These are phyloP conservation scores for Taphrina wiesneri DNA, from an alignment of 1,139 yeast genomes.

Conservation along the genomic window DNA sequence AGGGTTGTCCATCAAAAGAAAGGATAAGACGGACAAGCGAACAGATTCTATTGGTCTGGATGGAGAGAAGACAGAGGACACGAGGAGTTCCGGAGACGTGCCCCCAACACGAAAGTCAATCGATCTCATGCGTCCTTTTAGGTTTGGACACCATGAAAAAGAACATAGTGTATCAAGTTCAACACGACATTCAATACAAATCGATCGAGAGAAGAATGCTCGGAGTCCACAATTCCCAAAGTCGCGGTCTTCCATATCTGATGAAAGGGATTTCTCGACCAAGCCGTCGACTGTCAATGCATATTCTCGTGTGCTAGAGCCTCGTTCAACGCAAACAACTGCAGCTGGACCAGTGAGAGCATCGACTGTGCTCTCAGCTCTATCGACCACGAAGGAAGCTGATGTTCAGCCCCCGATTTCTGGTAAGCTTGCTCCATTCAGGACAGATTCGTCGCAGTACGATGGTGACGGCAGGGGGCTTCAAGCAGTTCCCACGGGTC, in stretches of 20 bases:
- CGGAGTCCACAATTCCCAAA: neutral
- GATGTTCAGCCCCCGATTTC: neutral
- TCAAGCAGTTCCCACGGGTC: neutral
- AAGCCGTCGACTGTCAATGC: neutral
- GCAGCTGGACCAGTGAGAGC: neutral
- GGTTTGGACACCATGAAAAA: constrained; percentile 25
- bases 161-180: neutral
- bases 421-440: neutral
- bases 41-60: neutral
- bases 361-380: neutral
- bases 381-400: neutral
- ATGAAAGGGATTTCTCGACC: constrained; percentile 5
- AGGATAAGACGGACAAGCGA: constrained; percentile 7
- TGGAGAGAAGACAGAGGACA: neutral
- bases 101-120: constrained; percentile 14
- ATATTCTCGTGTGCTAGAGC: neutral
- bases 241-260: constrained; percentile 12
- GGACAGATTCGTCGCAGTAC: neutral
- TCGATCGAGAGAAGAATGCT: neutral
- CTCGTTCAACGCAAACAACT: neutral
- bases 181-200: neutral
- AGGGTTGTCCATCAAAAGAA: constrained; percentile 24
- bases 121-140: constrained; percentile 29
- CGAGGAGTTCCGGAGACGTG: constrained; percentile 8
- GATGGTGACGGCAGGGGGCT: neutral